Percentiles rank a stretch among this genome's conserved stretches.
Conservation (phyloP, 2,329 filamentous ascomycete species). For the Exophiala oligosperma region DNA sequence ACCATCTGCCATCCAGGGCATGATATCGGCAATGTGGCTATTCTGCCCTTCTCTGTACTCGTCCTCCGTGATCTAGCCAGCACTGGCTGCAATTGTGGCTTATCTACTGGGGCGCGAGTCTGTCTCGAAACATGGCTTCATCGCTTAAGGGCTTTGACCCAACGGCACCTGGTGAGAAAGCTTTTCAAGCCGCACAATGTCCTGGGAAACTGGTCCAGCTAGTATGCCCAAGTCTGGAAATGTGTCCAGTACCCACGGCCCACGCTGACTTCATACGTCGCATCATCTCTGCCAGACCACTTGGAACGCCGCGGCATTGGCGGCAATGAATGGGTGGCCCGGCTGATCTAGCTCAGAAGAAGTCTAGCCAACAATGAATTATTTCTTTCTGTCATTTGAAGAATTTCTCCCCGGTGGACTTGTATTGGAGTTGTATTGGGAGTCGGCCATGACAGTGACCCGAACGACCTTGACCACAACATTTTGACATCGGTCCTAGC, state of each 20-base stretch:
- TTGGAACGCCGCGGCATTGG: slow-evolving; percentile 16
- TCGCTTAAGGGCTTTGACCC: neutral
- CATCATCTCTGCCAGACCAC: slow-evolving; percentile 16
- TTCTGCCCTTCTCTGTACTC: neutral
- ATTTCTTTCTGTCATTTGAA: slow-evolving; percentile 19
- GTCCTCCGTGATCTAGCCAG: neutral
- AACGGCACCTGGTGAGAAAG: neutral
- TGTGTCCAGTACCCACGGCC: slow-evolving; percentile 3
- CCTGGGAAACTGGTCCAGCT: neutral
- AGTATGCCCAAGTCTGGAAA: slow-evolving; percentile 10
- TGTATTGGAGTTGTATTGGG: slow-evolving; percentile 16
- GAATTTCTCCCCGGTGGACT: neutral
- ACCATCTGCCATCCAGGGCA: neutral
- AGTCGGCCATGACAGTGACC: neutral
- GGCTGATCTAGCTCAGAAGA: slow-evolving; percentile 19
- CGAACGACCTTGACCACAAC: slow-evolving; percentile 1
- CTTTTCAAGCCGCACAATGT: neutral
- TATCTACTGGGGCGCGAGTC: neutral
- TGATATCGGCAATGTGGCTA: neutral
- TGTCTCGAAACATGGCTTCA: neutral
- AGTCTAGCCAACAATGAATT: slow-evolving; percentile 14
- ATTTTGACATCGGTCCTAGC: slow-evolving; percentile 10
- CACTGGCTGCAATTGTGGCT: neutral
- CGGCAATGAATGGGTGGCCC: slow-evolving; percentile 15
- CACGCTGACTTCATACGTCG: slow-evolving; percentile 27